phyloP scores from a whole-genome alignment of 2,329 filamentous ascomycete genomes.

The Lecanicillium sp. region DNA sequence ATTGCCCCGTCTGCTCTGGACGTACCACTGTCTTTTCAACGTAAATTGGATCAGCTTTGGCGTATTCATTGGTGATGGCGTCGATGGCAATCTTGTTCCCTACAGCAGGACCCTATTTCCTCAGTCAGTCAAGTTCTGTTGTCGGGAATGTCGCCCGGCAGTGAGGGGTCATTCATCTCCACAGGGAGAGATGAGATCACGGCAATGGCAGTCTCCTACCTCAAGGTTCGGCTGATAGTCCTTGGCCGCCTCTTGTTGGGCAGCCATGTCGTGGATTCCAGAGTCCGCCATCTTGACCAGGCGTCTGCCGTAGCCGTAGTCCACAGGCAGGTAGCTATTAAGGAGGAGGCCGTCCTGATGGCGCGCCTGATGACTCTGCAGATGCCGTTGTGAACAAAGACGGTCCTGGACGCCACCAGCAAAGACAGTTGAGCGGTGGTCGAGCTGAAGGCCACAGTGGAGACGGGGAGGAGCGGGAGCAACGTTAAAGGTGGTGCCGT shows the following conservation, averaged over 20 bases:
- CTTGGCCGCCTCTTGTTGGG: conserved; percentile 52
- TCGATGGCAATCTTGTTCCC: conserved; percentile 69
- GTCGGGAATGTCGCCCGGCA: too few species aligned
- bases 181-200: not conserved
- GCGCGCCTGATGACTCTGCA: conserved; percentile 3
- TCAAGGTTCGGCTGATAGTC: conserved; percentile 50
- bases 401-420: conserved; percentile 8
- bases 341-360: not conserved
- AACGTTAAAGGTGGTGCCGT: not conserved
- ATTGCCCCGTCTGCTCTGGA: too few species aligned
- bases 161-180: too few species aligned
- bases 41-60: conserved; percentile 76
- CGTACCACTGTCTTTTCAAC: conserved; percentile 80
- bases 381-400: conserved; percentile 1
- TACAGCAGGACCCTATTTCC: conserved; percentile 69
- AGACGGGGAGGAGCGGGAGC: not conserved
- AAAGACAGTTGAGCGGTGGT: not conserved
- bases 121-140: too few species aligned
- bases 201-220: conserved; percentile 29
- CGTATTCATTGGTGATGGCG: conserved; percentile 76
- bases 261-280: conserved; percentile 37
- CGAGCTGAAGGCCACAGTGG: not conserved
- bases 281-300: conserved; percentile 24
- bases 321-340: not conserved
- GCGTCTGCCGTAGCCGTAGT: not conserved